A percentile compares a stretch with the other conserved stretches of the same genome.
phyloP scores from a whole-genome alignment of 441 rosid genomes.

The Macaranga tanarius region DNA sequence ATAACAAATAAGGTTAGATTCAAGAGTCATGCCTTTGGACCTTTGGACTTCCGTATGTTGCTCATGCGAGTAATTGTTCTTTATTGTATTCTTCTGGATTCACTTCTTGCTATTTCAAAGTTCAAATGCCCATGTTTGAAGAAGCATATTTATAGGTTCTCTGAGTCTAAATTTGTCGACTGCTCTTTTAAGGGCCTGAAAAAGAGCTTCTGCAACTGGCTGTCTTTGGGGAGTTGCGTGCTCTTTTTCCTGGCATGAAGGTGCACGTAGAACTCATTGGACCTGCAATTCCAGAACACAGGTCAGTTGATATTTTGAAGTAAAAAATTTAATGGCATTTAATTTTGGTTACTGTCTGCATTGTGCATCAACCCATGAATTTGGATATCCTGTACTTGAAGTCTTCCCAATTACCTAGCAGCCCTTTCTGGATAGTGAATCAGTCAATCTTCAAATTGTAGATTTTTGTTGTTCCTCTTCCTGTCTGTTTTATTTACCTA shows the following conservation, averaged over 20 bases:
- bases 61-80: not conserved
- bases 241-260: slow-evolving; percentile 67
- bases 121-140: not conserved
- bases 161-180: slow-evolving; percentile 20
- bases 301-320: slow-evolving; percentile 42
- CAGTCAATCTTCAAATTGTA: not conserved
- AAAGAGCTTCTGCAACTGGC: slow-evolving; percentile 81
- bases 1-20: not conserved
- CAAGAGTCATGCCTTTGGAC: not conserved
- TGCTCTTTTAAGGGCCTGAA: slow-evolving; percentile 70
- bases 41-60: not conserved
- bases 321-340: slow-evolving; percentile 9
- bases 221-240: slow-evolving; percentile 73
- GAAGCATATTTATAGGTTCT: not conserved
- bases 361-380: not conserved
- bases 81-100: slow-evolving; percentile 6
- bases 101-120: not conserved
- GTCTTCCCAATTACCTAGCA: not conserved
- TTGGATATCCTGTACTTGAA: not conserved
- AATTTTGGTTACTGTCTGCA: not conserved
- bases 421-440: not conserved
- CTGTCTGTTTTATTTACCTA: not conserved
- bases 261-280: slow-evolving; percentile 66
- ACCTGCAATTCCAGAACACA: slow-evolving; percentile 71
- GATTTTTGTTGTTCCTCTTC: not conserved